These are phyloP conservation scores for Populus trichocarpa DNA, from an alignment of 441 rosid species.

Conservation along the genomic window DNA sequence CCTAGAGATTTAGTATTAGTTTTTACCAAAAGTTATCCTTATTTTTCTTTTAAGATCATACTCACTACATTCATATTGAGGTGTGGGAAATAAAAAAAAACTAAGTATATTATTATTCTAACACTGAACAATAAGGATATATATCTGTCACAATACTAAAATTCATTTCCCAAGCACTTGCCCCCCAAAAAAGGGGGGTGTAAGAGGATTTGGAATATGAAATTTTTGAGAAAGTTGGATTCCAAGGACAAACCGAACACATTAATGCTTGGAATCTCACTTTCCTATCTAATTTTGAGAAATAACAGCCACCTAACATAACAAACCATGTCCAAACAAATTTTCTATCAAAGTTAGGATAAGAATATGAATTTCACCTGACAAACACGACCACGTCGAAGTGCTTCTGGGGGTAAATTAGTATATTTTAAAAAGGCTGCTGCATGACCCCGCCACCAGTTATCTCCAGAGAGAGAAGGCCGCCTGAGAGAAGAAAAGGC, in stretches of 20 bases:
- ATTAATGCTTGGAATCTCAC: background rate
- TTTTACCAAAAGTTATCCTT: no score
- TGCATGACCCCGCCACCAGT: conserved; percentile 97
- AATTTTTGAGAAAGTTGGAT: background rate
- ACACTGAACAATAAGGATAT: no score
- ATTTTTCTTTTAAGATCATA: no score
- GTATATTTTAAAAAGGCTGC: conserved; percentile 77
- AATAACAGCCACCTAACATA: background rate
- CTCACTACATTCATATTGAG: no score
- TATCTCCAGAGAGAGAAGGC: conserved; percentile 78
- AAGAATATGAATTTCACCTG: conserved; percentile 35
- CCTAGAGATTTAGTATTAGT: no score
- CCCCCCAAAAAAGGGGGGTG: no score
- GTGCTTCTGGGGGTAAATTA: conserved; percentile 56
- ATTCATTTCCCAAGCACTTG: no score
- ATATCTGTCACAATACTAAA: no score
- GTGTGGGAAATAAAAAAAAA: no score
- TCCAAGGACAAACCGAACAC: background rate
- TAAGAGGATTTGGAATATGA: background rate
- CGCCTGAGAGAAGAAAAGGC: conserved; percentile 39
- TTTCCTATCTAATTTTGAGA: background rate
- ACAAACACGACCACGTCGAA: conserved; percentile 76
- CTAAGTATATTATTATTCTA: no score
- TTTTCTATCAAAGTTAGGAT: background rate
- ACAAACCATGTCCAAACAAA: background rate